Base-by-base conservation (phyloP, 352 stramenopile genomes). In the Globisporangium nagaii region DNA sequence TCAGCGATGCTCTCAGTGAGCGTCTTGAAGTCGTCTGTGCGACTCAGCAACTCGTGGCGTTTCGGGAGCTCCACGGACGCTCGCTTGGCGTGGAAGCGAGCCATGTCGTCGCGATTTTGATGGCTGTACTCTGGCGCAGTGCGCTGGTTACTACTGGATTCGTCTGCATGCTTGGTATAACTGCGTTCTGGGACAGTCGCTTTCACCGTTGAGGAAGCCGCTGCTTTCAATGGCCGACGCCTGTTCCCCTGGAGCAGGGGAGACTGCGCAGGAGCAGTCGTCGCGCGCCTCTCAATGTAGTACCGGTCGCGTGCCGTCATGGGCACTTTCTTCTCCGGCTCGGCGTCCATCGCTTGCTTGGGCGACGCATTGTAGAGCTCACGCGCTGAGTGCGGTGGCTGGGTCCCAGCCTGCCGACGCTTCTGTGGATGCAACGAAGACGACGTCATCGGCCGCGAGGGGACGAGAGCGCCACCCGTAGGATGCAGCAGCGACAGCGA, bases 291-390 rank as follows among this genome's bases (percentile, higher is more conserved):
- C 1, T 80, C 73, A 11, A 85, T 55, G 56, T 86, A 88, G 44
- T 82, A 86, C 17, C 61, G 56, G 51, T 88, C 78, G 28, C 78
- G 71, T 0, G 78, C 78, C 42, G 66, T 83, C 66, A 88, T 65
- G 2, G 75, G 78, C 2, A 84, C 66, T 48, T 68, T 83, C 20
- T 68, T 83, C 20, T 41, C 50, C 8, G 32, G 31, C 24, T 41
- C 37, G 10, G 25, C 24, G 10, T 35, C 30, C 7, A n/a, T n/a
- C n/a, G 54, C 20, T 39, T 41, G 0, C 6, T 31, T 12, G 15
- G 24, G 17, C 8, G 47, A 47, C 17, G 30, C 0, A 19, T 39
- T 24, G 17, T 15, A 24, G 10, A 32, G 11, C 2, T 61, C 58
- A 4, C 70, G 65, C 22, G 58, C 57, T 2, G 71, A 63, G 25